phyloP scores from a whole-genome alignment of 2,329 filamentous ascomycete species.

The Aspergillus aculeatinus region DNA sequence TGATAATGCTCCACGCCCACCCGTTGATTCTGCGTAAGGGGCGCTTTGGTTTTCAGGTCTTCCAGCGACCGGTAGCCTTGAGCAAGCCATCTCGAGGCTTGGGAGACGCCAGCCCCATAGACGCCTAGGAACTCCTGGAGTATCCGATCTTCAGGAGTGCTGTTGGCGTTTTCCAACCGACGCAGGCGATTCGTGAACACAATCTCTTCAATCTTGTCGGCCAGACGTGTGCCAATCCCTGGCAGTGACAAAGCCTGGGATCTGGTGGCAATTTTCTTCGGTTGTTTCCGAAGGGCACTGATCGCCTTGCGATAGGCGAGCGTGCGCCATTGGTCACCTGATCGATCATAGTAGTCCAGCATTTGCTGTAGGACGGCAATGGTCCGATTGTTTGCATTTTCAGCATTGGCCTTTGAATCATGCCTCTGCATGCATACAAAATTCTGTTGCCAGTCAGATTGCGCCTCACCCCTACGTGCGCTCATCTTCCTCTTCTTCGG shows the following conservation, averaged over 20 bases:
- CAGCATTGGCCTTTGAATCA: conserved; percentile 41
- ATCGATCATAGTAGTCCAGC: conserved; percentile 71
- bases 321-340: conserved; percentile 74
- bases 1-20: conserved; percentile 77
- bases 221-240: conserved; percentile 69
- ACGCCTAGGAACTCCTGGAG: conserved; percentile 72
- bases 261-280: conserved; percentile 63
- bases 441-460: conserved; percentile 39
- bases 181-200: conserved; percentile 69
- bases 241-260: conserved; percentile 68
- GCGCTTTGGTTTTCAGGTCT: conserved; percentile 63
- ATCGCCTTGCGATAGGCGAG: conserved; percentile 76
- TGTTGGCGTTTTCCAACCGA: conserved; percentile 67
- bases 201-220: conserved; percentile 87
- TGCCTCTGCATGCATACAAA: conserved; percentile 63
- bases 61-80: conserved; percentile 72
- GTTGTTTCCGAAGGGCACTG: conserved; percentile 67
- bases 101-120: conserved; percentile 71
- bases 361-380: conserved; percentile 77
- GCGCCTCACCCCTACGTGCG: conserved; percentile 5
- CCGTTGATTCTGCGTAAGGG: conserved; percentile 67
- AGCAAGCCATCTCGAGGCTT: conserved; percentile 73
- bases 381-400: conserved; percentile 71
- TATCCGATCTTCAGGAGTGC: conserved; percentile 64
- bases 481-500: conserved; percentile 15